phyloP scores from a whole-genome alignment of 257 asterid genomes.

The Solanum virginianum region DNA sequence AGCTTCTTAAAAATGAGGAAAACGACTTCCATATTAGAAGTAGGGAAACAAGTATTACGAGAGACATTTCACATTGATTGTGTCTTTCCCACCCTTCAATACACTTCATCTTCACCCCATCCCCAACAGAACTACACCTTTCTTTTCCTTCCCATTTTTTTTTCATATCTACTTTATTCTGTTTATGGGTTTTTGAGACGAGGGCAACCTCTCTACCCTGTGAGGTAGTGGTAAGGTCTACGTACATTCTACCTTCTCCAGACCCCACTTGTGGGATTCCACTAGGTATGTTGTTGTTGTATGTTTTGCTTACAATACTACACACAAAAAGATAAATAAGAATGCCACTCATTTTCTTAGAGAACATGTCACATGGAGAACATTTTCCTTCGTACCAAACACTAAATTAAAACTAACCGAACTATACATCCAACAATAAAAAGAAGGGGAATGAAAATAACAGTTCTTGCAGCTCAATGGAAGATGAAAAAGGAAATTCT shows the following conservation, averaged over 20 bases:
- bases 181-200: too few species aligned
- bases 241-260: too few species aligned
- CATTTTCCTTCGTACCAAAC: neutral
- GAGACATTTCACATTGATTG: neutral
- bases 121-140: neutral
- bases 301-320: neutral
- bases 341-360: neutral
- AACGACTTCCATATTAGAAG: neutral
- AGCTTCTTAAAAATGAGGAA: neutral
- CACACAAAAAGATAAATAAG: neutral
- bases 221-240: too few species aligned
- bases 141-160: too few species aligned
- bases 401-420: neutral
- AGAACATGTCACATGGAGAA: neutral
- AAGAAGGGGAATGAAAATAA: neutral
- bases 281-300: too few species aligned
- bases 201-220: too few species aligned
- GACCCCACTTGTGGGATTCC: too few species aligned
- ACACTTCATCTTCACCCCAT: neutral
- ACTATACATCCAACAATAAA: neutral
- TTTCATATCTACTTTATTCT: too few species aligned
- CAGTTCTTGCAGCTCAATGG: neutral
- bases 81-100: neutral
- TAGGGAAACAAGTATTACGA: neutral
- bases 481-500: neutral